A percentile compares a stretch with the other conserved stretches of the same genome.
Evolutionary conservation across 2,329 filamentous ascomycete genomes (phyloP).

Genomic region (Neofusicoccum ribis): DNA sequence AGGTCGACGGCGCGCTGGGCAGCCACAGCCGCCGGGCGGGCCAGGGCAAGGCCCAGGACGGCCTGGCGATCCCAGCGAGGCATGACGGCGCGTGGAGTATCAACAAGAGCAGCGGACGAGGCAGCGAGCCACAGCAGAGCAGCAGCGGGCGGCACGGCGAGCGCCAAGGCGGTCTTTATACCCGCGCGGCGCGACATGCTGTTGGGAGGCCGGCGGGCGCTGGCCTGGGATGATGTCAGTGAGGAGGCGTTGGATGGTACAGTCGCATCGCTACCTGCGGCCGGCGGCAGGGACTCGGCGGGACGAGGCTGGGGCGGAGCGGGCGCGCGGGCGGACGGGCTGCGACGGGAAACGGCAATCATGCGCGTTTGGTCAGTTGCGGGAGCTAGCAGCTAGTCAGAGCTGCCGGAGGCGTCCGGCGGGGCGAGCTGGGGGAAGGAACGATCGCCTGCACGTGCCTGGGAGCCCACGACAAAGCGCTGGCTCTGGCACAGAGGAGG

Average conservation of each 20-base stretch:
- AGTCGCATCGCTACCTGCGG: neutral
- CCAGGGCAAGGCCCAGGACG: neutral
- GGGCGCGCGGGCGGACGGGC: neutral
- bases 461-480: neutral
- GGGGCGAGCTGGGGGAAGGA: neutral
- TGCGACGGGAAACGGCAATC: neutral
- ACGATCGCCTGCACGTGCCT: constrained; percentile 2
- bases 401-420: neutral
- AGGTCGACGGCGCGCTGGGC: constrained; percentile 26
- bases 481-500: neutral
- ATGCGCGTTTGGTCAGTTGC: neutral
- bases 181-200: neutral
- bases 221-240: neutral
- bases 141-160: neutral
- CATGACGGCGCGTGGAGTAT: neutral
- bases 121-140: neutral
- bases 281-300: neutral
- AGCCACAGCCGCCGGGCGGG: neutral
- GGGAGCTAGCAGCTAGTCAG: constrained; percentile 1
- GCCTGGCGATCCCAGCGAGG: constrained; percentile 1
- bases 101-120: constrained; percentile 1
- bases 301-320: neutral
- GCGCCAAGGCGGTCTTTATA: constrained; percentile 7
- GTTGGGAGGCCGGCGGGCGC: no score
- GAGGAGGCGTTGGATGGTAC: neutral